These are phyloP conservation scores for Astrephomene gubernaculifera DNA, from an alignment of 139 green algal genomes.

Conservation along the genomic window DNA sequence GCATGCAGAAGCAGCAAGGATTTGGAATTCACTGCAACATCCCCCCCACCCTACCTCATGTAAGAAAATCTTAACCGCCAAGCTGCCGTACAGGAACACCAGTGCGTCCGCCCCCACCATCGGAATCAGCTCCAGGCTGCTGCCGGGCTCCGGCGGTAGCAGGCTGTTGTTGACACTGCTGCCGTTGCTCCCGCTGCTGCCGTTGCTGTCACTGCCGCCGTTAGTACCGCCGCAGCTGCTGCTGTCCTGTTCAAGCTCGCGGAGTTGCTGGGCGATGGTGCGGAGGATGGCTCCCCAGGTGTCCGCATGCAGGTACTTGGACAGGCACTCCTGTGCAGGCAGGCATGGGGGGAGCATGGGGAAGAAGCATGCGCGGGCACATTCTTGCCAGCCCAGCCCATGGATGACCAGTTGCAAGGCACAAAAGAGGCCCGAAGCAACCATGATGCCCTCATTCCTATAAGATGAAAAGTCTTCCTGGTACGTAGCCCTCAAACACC, in stretches of 20 bases:
- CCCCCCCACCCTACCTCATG: slow-evolving; percentile 18
- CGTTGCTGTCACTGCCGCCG: neutral
- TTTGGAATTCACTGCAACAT: neutral
- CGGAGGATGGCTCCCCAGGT: neutral
- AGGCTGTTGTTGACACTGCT: no score
- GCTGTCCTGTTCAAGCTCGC: no score
- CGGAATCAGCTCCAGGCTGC: slow-evolving; percentile 22
- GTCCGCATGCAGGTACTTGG: neutral
- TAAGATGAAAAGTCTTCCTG: no score
- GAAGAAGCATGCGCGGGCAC: no score
- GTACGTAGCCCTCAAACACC: no score
- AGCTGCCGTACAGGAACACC: slow-evolving; percentile 18
- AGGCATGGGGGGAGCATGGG: no score
- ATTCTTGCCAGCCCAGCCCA: no score
- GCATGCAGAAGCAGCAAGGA: no score
- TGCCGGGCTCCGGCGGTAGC: neutral
- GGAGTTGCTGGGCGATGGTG: neutral
- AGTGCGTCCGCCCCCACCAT: slow-evolving; percentile 28
- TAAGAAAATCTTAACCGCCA: slow-evolving; percentile 35
- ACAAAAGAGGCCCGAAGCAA: no score
- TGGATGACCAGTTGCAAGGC: no score
- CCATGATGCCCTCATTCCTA: no score
- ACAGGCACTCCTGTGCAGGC: slow-evolving; percentile 17
- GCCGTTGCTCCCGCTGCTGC: neutral
- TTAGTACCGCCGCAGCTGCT: neutral